Evolutionary conservation across 305 asterid species (phyloP).

Genomic region (Rubia peregrina): DNA sequence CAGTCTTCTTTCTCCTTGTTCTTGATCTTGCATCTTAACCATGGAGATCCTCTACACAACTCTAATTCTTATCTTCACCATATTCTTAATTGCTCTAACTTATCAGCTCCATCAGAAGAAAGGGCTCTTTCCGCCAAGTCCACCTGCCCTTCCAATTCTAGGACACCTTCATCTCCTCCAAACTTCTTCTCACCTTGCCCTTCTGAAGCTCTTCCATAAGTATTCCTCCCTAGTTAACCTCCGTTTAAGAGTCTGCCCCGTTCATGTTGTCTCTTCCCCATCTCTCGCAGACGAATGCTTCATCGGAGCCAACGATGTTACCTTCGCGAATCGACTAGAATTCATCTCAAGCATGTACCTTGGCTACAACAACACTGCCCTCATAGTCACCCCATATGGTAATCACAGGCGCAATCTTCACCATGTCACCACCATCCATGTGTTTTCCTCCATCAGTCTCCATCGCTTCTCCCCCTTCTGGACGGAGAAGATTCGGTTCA

Average conservation of each 20-base stretch:
- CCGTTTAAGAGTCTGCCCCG: neutral
- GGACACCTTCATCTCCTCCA: conserved; percentile 11
- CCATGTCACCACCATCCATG: neutral
- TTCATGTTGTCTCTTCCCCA: conserved; percentile 6
- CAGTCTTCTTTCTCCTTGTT: neutral
- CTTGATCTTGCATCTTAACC: neutral
- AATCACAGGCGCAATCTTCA: conserved; percentile 15
- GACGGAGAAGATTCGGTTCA: conserved; percentile 10
- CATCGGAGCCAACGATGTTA: neutral
- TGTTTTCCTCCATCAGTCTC: conserved; percentile 8
- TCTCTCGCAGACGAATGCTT: conserved; percentile 10
- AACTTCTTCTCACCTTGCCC: neutral
- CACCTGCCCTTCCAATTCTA: conserved; percentile 2
- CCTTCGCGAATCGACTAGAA: conserved; percentile 5
- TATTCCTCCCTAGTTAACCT: conserved; percentile 4
- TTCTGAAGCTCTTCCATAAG: conserved; percentile 3
- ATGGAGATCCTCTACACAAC: neutral
- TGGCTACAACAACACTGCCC: conserved; percentile 6
- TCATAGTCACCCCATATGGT: conserved; percentile 1
- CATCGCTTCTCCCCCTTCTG: neutral
- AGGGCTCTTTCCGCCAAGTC: conserved; percentile 2
- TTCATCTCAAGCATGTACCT: neutral
- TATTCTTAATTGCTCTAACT: neutral
- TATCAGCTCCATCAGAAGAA: neutral
- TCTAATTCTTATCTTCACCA: neutral